A percentile compares a stretch with the other conserved stretches of the same genome.
These are phyloP conservation scores for Phytophthora crassamura DNA, from an alignment of 352 stramenopile species.

Conservation along the genomic window DNA sequence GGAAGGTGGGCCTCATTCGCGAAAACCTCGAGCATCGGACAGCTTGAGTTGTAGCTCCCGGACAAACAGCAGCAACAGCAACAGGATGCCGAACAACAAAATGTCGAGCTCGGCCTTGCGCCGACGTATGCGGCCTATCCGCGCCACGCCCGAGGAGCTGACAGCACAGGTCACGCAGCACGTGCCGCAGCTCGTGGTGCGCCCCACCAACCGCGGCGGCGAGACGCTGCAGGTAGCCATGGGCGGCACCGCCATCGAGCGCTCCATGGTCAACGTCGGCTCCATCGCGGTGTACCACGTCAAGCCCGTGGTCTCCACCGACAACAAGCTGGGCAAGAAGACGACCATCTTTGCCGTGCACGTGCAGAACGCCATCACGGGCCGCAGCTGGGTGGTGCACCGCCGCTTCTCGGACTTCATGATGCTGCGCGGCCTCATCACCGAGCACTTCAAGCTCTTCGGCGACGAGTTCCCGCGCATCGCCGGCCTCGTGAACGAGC, in stretches of 20 bases:
- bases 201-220: conserved; percentile 34
- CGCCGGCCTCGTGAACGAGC: conserved; percentile 44
- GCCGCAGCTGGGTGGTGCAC: conserved; percentile 75
- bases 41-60: conserved; percentile 11
- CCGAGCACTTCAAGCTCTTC: conserved; percentile 64
- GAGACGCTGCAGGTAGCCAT: conserved; percentile 56
- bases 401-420: conserved; percentile 74
- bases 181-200: conserved; percentile 54
- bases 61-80: conserved; percentile 19
- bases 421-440: conserved; percentile 57
- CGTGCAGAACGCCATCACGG: conserved; percentile 77
- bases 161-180: conserved; percentile 26
- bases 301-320: conserved; percentile 47
- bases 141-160: conserved; percentile 25
- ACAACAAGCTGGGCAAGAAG: conserved; percentile 47
- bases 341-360: conserved; percentile 67
- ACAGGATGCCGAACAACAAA: conserved; percentile 48
- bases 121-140: conserved; percentile 35
- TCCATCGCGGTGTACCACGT: conserved; percentile 70
- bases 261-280: conserved; percentile 64
- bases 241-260: conserved; percentile 68
- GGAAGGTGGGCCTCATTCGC: conserved; percentile 29
- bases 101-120: conserved; percentile 24
- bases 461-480: conserved; percentile 58
- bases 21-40: conserved; percentile 35